phyloP scores from a whole-genome alignment of 1,139 yeast species.

The Candida tropicalis region DNA sequence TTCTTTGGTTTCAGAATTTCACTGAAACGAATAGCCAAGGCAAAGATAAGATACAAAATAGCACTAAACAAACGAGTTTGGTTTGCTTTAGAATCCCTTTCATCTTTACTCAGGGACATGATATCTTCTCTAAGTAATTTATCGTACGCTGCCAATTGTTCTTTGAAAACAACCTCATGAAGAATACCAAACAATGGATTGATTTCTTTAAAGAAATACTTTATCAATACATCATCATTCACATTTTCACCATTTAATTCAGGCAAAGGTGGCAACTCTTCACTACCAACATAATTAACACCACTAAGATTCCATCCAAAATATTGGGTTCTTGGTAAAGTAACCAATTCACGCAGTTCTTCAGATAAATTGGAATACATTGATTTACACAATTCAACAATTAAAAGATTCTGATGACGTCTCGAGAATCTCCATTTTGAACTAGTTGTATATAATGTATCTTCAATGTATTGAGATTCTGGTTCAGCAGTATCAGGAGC shows the following conservation, averaged over 20 bases:
- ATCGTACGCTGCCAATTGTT: conserved; percentile 48
- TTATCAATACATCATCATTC: conserved; percentile 25
- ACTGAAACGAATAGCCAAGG: conserved; percentile 54
- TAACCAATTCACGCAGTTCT: conserved; percentile 39
- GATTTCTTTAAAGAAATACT: conserved; percentile 51
- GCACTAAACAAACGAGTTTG: conserved; percentile 54
- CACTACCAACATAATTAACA: conserved; percentile 48
- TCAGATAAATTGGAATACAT: conserved; percentile 41
- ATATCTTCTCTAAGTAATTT: conserved; percentile 16
- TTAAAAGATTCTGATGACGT: conserved; percentile 52
- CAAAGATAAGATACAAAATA: conserved; percentile 51
- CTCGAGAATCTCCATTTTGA: conserved; percentile 55
- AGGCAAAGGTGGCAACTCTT: conserved; percentile 41
- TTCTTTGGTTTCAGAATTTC: conserved; percentile 48
- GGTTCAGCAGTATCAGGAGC: conserved; percentile 19
- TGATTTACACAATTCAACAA: conserved; percentile 46
- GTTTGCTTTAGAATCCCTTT: conserved; percentile 27
- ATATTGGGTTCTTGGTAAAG: conserved; percentile 57
- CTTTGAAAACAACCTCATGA: conserved; percentile 56
- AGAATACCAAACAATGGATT: conserved; percentile 58
- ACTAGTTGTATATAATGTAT: conserved; percentile 25
- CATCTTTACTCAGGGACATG: conserved; percentile 15
- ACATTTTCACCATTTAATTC: conserved; percentile 21
- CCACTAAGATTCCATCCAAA: conserved; percentile 74
- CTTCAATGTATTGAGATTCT: conserved; percentile 22